Conservation (phyloP, 164 flowering plant species). For the Macadamia integrifolia region DNA sequence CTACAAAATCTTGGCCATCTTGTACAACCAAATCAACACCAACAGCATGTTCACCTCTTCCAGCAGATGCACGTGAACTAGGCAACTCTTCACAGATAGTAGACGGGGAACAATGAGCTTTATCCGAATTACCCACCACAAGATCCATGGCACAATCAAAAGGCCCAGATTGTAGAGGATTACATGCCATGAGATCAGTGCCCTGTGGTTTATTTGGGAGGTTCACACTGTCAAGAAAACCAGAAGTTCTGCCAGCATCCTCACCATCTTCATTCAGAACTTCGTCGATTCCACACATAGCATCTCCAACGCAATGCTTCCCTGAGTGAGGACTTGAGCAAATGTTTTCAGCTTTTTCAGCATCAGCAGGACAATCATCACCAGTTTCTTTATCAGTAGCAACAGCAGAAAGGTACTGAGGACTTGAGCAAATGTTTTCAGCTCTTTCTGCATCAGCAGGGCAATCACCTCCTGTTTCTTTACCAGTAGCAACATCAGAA, state of each 20-base stretch:
- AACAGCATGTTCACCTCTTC: neutral
- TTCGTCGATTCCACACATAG: neutral
- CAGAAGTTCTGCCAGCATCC: constrained; percentile 1
- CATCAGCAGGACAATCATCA: constrained; percentile 6
- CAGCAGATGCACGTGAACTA: neutral
- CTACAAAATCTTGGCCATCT: constrained; percentile 4
- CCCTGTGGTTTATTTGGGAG: neutral
- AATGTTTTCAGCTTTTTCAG: neutral
- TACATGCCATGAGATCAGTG: neutral
- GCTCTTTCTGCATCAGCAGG: constrained; percentile 2
- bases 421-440: neutral
- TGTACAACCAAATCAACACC: constrained; percentile 4
- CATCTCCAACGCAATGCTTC: constrained; percentile 5
- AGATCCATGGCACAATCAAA: neutral
- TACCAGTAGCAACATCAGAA: neutral
- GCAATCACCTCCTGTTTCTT: constrained; percentile 3
- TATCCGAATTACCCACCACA: constrained; percentile 4
- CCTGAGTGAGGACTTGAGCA: neutral
- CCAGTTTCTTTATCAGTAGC: neutral
- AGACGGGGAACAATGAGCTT: neutral
- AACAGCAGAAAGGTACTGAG: neutral
- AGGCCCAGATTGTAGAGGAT: constrained; percentile 4
- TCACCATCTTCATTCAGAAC: constrained; percentile 2
- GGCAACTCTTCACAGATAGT: constrained; percentile 5
- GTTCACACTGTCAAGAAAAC: neutral